Conservation (phyloP, 176 grass and related monocot species). For the Elymus sibiricus region DNA sequence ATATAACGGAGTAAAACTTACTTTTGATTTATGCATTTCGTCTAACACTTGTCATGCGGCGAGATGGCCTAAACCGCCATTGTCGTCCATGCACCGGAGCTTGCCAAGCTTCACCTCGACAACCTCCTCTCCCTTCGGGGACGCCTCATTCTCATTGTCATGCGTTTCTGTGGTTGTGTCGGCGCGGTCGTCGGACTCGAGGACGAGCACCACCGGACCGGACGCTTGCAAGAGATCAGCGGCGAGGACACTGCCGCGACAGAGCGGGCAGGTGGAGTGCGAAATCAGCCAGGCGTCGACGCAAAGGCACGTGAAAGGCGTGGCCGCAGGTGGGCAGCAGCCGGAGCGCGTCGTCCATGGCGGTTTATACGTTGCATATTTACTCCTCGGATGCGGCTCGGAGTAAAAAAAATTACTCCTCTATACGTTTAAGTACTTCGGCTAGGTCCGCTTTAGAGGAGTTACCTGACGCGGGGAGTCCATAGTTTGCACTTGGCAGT, state of each 20-base stretch:
- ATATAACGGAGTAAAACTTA: too few species aligned
- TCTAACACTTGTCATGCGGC: too few species aligned
- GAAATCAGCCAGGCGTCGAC: constrained; percentile 87
- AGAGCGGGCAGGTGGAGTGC: constrained; percentile 92
- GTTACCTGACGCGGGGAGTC: too few species aligned
- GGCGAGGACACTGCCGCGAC: constrained; percentile 61
- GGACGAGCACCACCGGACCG: constrained; percentile 42
- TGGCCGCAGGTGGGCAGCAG: constrained; percentile 87
- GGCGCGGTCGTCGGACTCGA: constrained; percentile 22
- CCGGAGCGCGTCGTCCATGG: constrained; percentile 59
- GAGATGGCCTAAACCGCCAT: constrained; percentile 25
- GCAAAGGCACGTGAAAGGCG: constrained; percentile 81
- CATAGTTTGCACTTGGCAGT: background rate
- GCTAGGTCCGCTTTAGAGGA: too few species aligned
- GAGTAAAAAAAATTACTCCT: too few species aligned
- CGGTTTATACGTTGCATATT: too few species aligned
- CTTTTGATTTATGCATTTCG: too few species aligned
- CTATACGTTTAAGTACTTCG: too few species aligned
- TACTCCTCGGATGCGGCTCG: too few species aligned
- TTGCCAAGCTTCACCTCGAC: constrained; percentile 82
- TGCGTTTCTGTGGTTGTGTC: background rate
- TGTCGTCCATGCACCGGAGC: constrained; percentile 50
- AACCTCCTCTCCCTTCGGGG: constrained; percentile 30
- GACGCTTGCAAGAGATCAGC: constrained; percentile 36
- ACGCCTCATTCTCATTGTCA: constrained; percentile 1